These are phyloP conservation scores for Lecanicillium sp. DNA, from an alignment of 2,329 filamentous ascomycete species.

Conservation along the genomic window DNA sequence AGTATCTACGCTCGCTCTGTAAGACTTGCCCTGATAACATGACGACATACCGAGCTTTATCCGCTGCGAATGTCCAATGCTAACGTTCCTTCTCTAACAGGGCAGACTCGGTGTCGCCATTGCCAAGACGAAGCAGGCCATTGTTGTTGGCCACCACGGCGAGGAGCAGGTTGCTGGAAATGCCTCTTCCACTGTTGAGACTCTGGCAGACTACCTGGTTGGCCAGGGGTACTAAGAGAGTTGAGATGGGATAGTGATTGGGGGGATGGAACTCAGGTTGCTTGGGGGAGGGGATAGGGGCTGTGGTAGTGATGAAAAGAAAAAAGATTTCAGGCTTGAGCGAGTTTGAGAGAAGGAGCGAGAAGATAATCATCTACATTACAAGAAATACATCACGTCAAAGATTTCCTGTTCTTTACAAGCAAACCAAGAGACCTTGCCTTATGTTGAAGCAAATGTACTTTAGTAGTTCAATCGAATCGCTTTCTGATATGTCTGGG, in stretches of 20 bases:
- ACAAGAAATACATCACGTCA: no score
- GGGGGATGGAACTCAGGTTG: conserved; percentile 7
- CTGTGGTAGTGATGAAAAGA: neutral
- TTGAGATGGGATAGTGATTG: conserved; percentile 1
- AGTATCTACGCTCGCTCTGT: conserved; percentile 85
- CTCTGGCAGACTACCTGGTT: conserved; percentile 81
- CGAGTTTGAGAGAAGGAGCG: neutral
- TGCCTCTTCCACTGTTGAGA: conserved; percentile 70
- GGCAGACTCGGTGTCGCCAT: conserved; percentile 75
- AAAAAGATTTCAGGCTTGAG: no score
- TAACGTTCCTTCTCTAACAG: conserved; percentile 21
- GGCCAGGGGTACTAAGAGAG: conserved; percentile 71
- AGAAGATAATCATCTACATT: no score
- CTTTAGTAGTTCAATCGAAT: no score
- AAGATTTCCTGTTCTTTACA: no score
- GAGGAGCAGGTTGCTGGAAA: conserved; percentile 66
- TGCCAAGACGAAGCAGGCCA: conserved; percentile 79
- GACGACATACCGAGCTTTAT: neutral
- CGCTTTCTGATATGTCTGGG: no score
- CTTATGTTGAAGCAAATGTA: no score
- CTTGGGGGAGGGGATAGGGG: neutral
- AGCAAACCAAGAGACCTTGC: no score
- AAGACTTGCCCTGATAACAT: conserved; percentile 17
- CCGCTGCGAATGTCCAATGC: conserved; percentile 1
- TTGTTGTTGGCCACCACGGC: conserved; percentile 81